Conservation (phyloP, 2,329 filamentous ascomycete genomes). For the Podosphaera xanthii region DNA sequence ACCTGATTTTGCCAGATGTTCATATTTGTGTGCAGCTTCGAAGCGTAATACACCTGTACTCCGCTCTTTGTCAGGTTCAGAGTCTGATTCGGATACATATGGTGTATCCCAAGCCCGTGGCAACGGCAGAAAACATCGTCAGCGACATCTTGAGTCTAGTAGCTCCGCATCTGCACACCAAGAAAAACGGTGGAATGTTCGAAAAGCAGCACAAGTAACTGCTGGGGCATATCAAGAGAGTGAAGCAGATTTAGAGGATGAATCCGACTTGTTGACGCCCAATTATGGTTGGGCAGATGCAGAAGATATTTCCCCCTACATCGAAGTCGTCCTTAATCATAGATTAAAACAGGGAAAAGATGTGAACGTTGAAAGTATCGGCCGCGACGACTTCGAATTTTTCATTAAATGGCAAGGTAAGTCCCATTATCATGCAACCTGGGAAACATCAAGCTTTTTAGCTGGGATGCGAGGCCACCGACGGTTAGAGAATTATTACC, state of each 20-base stretch:
- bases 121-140: slow-evolving; percentile 54
- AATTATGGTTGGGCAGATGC: slow-evolving; percentile 43
- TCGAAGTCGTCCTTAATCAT: slow-evolving; percentile 81
- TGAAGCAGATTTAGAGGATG: slow-evolving; percentile 40
- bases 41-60: slow-evolving; percentile 34
- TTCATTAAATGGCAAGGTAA: slow-evolving; percentile 93
- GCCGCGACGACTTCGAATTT: slow-evolving; percentile 63
- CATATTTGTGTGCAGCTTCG: slow-evolving; percentile 24
- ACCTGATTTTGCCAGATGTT: slow-evolving; percentile 7
- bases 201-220: slow-evolving; percentile 54
- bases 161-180: slow-evolving; percentile 41
- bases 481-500: slow-evolving; percentile 86
- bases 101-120: slow-evolving; percentile 50
- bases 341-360: slow-evolving; percentile 47
- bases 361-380: slow-evolving; percentile 29
- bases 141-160: slow-evolving; percentile 43
- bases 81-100: slow-evolving; percentile 53
- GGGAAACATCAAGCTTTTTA: slow-evolving; percentile 62
- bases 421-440: slow-evolving; percentile 87
- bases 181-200: slow-evolving; percentile 80
- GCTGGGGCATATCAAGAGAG: slow-evolving; percentile 42
- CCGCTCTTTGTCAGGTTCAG: slow-evolving; percentile 36
- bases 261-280: slow-evolving; percentile 39
- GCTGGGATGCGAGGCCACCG: slow-evolving; percentile 62
- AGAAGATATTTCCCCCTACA: slow-evolving; percentile 61